Evolutionary conservation across 2,329 filamentous ascomycete genomes (phyloP).

Genomic region (Cephalotrichum gorgonifer): DNA sequence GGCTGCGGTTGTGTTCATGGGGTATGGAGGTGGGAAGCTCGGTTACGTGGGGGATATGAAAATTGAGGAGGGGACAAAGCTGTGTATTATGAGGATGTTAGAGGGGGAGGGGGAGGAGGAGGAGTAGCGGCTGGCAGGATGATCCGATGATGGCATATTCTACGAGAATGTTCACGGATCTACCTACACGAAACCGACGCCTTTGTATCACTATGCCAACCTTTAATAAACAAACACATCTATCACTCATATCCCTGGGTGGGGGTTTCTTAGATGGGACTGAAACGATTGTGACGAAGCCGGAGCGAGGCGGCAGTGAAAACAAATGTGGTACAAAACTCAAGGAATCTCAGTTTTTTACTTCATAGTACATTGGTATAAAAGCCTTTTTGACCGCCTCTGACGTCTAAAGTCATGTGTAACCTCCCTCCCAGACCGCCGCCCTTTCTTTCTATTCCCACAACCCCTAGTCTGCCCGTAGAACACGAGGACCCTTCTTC

Average conservation of each 20-base stretch:
- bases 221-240: background rate
- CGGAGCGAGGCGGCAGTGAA: background rate
- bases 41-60: background rate
- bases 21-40: background rate
- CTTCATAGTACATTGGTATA: background rate
- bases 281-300: background rate
- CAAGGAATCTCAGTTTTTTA: background rate
- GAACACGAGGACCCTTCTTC: constrained; percentile 59
- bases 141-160: background rate
- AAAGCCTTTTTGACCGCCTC: background rate
- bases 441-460: background rate
- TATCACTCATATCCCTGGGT: background rate
- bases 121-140: background rate
- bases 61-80: background rate
- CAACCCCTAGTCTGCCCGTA: constrained; percentile 57
- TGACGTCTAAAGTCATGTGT: background rate
- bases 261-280: background rate
- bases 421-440: background rate
- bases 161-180: background rate
- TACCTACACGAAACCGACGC: background rate
- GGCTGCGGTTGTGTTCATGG: background rate
- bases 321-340: background rate
- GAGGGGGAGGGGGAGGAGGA: background rate
- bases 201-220: background rate
- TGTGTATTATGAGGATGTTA: background rate